A percentile compares a stretch with the other conserved stretches of the same genome.
phyloP scores from a whole-genome alignment of 2,329 filamentous ascomycete genomes.

The Claviceps paspali region DNA sequence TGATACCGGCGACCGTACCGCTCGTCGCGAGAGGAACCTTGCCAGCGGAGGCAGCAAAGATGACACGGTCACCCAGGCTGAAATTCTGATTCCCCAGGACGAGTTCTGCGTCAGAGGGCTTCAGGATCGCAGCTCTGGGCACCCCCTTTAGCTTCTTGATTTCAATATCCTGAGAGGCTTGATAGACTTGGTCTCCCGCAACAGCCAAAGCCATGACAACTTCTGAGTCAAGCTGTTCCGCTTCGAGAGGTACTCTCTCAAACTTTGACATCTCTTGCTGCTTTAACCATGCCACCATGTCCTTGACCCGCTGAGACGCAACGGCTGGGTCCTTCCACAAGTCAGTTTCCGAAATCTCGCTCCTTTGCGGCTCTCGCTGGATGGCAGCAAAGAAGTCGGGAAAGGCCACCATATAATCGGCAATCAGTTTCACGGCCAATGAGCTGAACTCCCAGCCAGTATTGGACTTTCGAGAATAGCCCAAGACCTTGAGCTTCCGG shows the following conservation, averaged over 20 bases:
- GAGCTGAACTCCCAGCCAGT: slow-evolving; percentile 93
- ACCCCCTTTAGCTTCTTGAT: slow-evolving; percentile 63
- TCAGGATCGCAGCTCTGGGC: slow-evolving; percentile 74
- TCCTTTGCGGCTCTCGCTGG: slow-evolving; percentile 69
- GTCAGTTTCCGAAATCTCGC: slow-evolving; percentile 70
- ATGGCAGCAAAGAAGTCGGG: slow-evolving; percentile 91
- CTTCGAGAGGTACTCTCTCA: slow-evolving; percentile 89
- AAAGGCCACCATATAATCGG: slow-evolving; percentile 83
- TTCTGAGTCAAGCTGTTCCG: slow-evolving; percentile 87
- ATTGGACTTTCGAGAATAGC: slow-evolving; percentile 75
- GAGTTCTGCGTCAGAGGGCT: slow-evolving; percentile 92
- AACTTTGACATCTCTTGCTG: slow-evolving; percentile 80
- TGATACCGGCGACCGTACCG: slow-evolving; percentile 91
- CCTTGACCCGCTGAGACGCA: slow-evolving; percentile 72
- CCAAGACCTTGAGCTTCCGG: slow-evolving; percentile 87
- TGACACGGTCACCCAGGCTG: slow-evolving; percentile 72
- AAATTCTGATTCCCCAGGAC: slow-evolving; percentile 76
- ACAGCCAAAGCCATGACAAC: slow-evolving; percentile 68
- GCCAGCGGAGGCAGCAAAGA: slow-evolving; percentile 83
- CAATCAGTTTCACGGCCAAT: slow-evolving; percentile 65
- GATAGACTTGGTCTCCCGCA: slow-evolving; percentile 50
- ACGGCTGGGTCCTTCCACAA: slow-evolving; percentile 62
- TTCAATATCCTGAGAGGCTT: slow-evolving; percentile 35
- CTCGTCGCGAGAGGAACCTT: slow-evolving; percentile 86
- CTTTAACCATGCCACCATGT: slow-evolving; percentile 89